Conservation (phyloP, 176 grass and related monocot genomes). For the Lolium perenne region DNA sequence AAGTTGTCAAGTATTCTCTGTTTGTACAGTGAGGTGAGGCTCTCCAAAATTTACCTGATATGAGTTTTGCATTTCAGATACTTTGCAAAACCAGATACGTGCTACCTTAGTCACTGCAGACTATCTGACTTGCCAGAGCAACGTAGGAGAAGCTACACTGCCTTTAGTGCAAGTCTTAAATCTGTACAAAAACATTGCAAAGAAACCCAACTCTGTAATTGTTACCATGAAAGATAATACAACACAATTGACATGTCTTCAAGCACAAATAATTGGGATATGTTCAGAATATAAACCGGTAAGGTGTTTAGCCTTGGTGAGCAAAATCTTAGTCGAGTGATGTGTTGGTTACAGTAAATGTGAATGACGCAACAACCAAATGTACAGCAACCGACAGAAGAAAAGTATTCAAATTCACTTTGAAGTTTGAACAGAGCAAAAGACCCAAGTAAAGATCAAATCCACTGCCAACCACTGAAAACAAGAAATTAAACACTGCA, state of each 20-base stretch:
- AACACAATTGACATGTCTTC: not conserved
- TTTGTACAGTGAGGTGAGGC: not conserved
- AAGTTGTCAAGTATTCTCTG: not conserved
- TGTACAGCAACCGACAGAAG: too few species aligned
- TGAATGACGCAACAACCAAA: not conserved
- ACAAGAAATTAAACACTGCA: not conserved
- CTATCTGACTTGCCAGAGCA: too few species aligned
- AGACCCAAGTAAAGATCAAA: not conserved
- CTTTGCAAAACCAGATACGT: too few species aligned
- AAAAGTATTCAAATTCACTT: not conserved
- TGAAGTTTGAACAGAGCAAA: not conserved
- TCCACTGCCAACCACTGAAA: not conserved
- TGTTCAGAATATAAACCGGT: not conserved
- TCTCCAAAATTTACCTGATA: not conserved
- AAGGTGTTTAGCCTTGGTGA: not conserved
- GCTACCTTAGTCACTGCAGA: too few species aligned
- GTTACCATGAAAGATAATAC: not conserved
- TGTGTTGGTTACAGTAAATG: constrained; percentile 46
- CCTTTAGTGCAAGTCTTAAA: not conserved
- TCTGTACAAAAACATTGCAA: not conserved
- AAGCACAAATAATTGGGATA: not conserved
- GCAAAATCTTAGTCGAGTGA: constrained; percentile 61
- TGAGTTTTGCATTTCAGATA: not conserved
- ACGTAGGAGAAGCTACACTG: too few species aligned
- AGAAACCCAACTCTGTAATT: constrained; percentile 7